Evolutionary conservation across 2,329 filamentous ascomycete species (phyloP).

Genomic region (Diaporthe vexans): DNA sequence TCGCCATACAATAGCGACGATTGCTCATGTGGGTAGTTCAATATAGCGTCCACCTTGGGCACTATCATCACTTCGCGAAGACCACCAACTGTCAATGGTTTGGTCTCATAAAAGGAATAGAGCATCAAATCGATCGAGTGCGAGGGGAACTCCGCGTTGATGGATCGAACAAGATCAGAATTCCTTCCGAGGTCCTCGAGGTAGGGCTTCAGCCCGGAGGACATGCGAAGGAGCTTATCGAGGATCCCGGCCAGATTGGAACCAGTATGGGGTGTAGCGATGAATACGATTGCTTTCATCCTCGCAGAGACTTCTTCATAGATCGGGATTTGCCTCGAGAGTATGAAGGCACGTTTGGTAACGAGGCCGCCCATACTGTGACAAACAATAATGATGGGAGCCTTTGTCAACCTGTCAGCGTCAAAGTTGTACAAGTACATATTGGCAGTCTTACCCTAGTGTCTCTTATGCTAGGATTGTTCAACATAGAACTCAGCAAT

Average conservation of each 20-base stretch:
- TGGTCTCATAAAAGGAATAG: background rate
- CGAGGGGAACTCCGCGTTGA: background rate
- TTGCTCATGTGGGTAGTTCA: background rate
- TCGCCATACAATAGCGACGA: background rate
- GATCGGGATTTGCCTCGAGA: background rate
- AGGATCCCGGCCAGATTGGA: background rate
- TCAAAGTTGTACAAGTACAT: background rate
- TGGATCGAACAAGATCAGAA: background rate
- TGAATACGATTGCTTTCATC: background rate
- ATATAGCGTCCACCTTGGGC: background rate
- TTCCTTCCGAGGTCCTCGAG: background rate
- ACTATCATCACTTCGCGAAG: conserved; percentile 6
- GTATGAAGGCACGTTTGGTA: background rate
- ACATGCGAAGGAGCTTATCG: background rate
- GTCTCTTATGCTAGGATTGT: background rate
- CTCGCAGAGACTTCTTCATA: background rate
- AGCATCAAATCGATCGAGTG: background rate
- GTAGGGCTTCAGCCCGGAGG: background rate
- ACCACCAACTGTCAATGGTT: background rate
- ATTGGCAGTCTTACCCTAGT: background rate
- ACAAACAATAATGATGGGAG: background rate
- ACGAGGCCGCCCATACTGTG: conserved; percentile 2
- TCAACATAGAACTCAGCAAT: background rate
- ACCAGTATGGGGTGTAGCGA: background rate
- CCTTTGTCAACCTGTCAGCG: background rate